phyloP scores from a whole-genome alignment of 371 early-diverging fungal species.

The Haplosporangium sp. region DNA sequence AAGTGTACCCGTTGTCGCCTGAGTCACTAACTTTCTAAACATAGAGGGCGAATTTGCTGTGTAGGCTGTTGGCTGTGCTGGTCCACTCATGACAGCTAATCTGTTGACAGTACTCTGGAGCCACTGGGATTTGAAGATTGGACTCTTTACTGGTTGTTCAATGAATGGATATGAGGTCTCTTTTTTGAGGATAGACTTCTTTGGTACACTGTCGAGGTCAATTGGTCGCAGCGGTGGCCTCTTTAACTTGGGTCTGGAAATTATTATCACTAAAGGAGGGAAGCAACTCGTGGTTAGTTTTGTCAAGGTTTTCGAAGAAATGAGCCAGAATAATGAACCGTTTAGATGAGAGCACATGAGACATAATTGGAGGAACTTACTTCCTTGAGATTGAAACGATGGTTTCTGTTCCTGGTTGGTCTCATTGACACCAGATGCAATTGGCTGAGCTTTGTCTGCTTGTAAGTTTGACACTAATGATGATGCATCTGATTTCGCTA shows the following conservation, averaged over 20 bases:
- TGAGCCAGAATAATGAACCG: background rate
- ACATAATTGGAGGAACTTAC: slow-evolving; percentile 13
- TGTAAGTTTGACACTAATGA: background rate
- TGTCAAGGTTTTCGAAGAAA: background rate
- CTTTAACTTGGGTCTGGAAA: slow-evolving; percentile 33
- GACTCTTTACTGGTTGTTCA: slow-evolving; percentile 41
- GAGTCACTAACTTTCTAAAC: slow-evolving; percentile 47
- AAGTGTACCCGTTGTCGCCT: slow-evolving; percentile 47
- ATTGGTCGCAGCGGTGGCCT: slow-evolving; percentile 47
- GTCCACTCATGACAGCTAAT: slow-evolving; percentile 50
- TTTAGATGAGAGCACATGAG: background rate
- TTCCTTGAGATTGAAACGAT: slow-evolving; percentile 6
- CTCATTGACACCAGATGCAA: background rate
- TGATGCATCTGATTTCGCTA: background rate
- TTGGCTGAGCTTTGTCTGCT: slow-evolving; percentile 7
- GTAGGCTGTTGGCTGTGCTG: slow-evolving; percentile 46
- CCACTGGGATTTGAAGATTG: slow-evolving; percentile 54
- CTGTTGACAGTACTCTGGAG: slow-evolving; percentile 55
- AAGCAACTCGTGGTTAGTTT: slow-evolving; percentile 1
- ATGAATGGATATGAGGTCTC: slow-evolving; percentile 53
- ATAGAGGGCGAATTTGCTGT: slow-evolving; percentile 46
- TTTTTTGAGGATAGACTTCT: slow-evolving; percentile 50
- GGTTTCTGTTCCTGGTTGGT: background rate
- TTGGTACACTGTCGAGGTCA: slow-evolving; percentile 26
- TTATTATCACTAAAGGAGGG: slow-evolving; percentile 7